A percentile compares a stretch with the other conserved stretches of the same genome.
These are phyloP conservation scores for Pythium aquatile DNA, from an alignment of 352 stramenopile genomes.

Conservation along the genomic window DNA sequence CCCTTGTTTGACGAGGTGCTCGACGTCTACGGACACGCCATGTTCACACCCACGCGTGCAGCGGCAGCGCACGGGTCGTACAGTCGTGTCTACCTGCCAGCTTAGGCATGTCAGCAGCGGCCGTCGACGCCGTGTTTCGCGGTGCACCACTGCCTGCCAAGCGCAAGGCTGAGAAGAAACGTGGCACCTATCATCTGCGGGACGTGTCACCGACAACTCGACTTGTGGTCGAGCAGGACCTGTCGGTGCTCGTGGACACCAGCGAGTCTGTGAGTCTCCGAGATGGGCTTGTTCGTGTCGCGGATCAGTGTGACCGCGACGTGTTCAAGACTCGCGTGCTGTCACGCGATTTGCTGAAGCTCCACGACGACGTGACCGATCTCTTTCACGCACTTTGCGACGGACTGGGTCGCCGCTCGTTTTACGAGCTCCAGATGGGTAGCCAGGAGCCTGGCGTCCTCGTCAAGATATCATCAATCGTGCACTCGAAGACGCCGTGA, in stretches of 20 bases:
- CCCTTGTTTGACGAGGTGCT: conserved; percentile 35
- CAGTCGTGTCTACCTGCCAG: conserved; percentile 30
- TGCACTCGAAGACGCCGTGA: conserved; percentile 29
- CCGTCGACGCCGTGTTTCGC: conserved; percentile 30
- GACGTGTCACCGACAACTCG: conserved; percentile 31
- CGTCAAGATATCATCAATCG: conserved; percentile 10
- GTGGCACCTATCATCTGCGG: conserved; percentile 20
- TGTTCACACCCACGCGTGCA: conserved; percentile 35
- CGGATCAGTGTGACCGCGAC: conserved; percentile 25
- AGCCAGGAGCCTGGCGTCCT: conserved; percentile 4
- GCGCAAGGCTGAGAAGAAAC: conserved; percentile 23
- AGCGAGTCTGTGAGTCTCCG: conserved; percentile 21
- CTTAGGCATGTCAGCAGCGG: conserved; percentile 26
- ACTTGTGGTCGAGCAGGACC: conserved; percentile 28
- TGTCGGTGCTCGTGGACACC: conserved; percentile 19
- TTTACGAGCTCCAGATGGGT: conserved; percentile 28
- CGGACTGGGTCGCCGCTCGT: conserved; percentile 18
- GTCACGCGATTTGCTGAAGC: conserved; percentile 33
- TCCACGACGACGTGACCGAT: conserved; percentile 35
- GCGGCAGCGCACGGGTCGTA: conserved; percentile 28
- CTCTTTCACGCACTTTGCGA: conserved; percentile 35
- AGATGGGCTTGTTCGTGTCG: conserved; percentile 19
- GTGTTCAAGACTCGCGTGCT: conserved; percentile 31
- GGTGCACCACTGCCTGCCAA: conserved; percentile 1
- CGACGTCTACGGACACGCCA: conserved; percentile 24